These are phyloP conservation scores for Aspergillus neoniger DNA, from an alignment of 2,329 filamentous ascomycete genomes.

Conservation along the genomic window DNA sequence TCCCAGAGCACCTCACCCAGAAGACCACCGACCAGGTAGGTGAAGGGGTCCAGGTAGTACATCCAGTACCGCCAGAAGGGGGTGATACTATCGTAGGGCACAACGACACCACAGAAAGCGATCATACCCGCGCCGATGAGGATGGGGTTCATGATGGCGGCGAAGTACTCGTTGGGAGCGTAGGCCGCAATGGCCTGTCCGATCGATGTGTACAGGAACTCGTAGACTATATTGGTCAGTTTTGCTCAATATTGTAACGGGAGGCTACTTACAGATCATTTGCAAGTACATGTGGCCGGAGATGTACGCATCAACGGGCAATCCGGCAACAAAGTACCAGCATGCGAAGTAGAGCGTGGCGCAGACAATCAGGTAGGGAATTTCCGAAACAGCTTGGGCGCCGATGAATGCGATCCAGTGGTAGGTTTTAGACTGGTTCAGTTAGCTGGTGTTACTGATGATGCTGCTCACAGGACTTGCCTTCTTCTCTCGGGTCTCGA, in stretches of 20 bases:
- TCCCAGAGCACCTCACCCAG: slow-evolving; percentile 43
- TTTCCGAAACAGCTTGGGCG: slow-evolving; percentile 52
- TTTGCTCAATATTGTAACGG: neutral
- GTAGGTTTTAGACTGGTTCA: slow-evolving; percentile 56
- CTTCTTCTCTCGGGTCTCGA: slow-evolving; percentile 61
- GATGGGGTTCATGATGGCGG: slow-evolving; percentile 59
- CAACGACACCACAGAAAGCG: slow-evolving; percentile 44
- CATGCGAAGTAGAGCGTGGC: slow-evolving; percentile 52
- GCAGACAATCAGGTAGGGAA: slow-evolving; percentile 50
- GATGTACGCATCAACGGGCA: slow-evolving; percentile 33
- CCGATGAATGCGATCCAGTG: slow-evolving; percentile 62
- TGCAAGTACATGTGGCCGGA: slow-evolving; percentile 44
- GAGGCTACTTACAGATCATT: slow-evolving; percentile 37
- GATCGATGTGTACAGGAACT: slow-evolving; percentile 46
- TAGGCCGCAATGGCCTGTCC: slow-evolving; percentile 59
- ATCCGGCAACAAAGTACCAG: slow-evolving; percentile 62
- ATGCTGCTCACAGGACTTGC: slow-evolving; percentile 12
- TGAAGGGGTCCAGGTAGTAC: slow-evolving; percentile 49
- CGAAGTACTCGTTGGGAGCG: slow-evolving; percentile 62
- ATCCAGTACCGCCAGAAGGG: slow-evolving; percentile 49
- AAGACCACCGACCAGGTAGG: slow-evolving; percentile 45
- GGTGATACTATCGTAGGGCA: slow-evolving; percentile 40
- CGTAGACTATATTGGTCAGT: slow-evolving; percentile 38
- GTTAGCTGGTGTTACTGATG: neutral
- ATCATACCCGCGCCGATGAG: slow-evolving; percentile 51